Percentiles rank a stretch among this genome's conserved stretches.
Evolutionary conservation across 2,329 filamentous ascomycete species (phyloP).

Genomic region (Fusarium hainanense): DNA sequence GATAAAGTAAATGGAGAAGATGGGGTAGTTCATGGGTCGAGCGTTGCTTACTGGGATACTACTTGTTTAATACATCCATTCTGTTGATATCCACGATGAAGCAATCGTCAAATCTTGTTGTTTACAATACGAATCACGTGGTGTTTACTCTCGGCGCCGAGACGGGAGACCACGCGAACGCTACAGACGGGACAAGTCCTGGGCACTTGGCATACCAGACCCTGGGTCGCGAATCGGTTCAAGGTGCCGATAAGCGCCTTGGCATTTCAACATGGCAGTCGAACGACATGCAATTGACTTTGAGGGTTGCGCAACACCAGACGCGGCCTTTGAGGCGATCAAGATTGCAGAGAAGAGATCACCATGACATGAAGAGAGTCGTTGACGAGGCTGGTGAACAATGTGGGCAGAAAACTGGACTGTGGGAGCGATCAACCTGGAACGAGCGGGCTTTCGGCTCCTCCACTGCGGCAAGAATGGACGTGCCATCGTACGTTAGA

Average conservation of each 20-base stretch:
- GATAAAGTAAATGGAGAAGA: slow-evolving; percentile 27
- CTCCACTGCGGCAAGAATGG: slow-evolving; percentile 17
- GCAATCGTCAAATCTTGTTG: background rate
- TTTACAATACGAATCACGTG: slow-evolving; percentile 28
- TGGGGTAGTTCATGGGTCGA: slow-evolving; percentile 30
- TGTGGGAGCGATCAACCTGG: slow-evolving; percentile 4
- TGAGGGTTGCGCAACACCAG: background rate
- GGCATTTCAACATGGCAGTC: slow-evolving; percentile 34
- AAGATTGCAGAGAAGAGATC: background rate
- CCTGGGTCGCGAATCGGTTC: slow-evolving; percentile 43
- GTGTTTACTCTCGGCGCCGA: slow-evolving; percentile 7
- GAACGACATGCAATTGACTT: slow-evolving; percentile 26
- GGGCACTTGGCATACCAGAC: slow-evolving; percentile 40
- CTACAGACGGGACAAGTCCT: slow-evolving; percentile 33
- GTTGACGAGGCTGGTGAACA: slow-evolving; percentile 18
- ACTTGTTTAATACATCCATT: background rate
- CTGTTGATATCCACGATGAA: background rate
- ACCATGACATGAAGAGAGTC: background rate
- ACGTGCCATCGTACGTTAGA: slow-evolving; percentile 24
- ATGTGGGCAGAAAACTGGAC: slow-evolving; percentile 2
- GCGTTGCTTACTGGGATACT: slow-evolving; percentile 4
- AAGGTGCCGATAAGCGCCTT: slow-evolving; percentile 45
- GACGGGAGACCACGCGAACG: slow-evolving; percentile 29
- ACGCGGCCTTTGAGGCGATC: background rate
- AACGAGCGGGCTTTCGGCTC: background rate